phyloP scores from a whole-genome alignment of 441 rosid genomes.

The Gossypium schwendimanii region DNA sequence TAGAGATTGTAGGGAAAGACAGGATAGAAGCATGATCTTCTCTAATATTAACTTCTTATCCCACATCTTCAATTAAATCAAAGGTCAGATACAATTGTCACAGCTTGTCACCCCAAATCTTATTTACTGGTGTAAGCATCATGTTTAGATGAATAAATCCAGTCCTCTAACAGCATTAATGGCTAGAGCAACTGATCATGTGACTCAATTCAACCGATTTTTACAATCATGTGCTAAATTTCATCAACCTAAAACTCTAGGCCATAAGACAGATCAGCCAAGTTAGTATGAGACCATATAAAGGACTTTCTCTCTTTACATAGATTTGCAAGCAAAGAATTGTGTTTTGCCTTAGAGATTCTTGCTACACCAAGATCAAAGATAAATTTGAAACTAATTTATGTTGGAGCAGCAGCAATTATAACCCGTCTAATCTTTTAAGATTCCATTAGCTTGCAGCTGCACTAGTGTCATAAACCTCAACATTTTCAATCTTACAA shows the following conservation, averaged over 20 bases:
- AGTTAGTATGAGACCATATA: background rate
- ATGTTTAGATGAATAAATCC: background rate
- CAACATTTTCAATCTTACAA: background rate
- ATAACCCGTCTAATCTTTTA: background rate
- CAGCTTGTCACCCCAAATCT: background rate
- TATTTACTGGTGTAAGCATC: background rate
- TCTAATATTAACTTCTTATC: background rate
- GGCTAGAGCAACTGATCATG: constrained; percentile 4
- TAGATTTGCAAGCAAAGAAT: background rate
- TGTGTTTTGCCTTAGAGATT: background rate
- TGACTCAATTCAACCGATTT: background rate
- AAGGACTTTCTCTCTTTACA: background rate
- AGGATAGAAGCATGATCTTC: background rate
- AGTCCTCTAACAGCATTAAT: background rate
- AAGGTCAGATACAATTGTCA: background rate
- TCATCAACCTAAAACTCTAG: background rate
- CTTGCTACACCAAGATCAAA: constrained; percentile 2
- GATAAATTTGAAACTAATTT: background rate
- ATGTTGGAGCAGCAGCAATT: background rate
- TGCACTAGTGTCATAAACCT: background rate
- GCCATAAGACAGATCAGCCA: background rate
- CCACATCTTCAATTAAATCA: constrained; percentile 1
- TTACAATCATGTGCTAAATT: background rate
- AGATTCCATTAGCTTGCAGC: background rate
- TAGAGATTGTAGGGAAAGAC: constrained; percentile 2